phyloP scores from a whole-genome alignment of 768 basidiomycete species.

The Suillus decipiens region DNA sequence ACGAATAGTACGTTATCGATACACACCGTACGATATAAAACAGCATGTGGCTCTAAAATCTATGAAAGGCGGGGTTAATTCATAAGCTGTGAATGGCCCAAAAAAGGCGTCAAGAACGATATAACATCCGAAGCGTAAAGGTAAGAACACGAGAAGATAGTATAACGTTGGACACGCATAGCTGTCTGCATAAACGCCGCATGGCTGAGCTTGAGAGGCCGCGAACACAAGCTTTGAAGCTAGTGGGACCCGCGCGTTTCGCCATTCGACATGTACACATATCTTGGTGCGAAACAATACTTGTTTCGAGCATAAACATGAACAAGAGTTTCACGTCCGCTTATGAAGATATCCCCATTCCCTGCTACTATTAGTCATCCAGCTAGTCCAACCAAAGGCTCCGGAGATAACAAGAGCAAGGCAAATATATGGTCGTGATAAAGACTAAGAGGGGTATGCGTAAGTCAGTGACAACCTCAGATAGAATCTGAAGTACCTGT shows the following conservation, averaged over 20 bases:
- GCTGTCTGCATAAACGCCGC: neutral
- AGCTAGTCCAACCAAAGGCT: constrained; percentile 24
- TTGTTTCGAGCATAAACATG: neutral
- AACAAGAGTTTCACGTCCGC: neutral
- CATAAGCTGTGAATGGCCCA: too few species aligned
- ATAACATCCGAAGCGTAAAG: neutral
- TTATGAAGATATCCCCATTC: neutral
- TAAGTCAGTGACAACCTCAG: neutral
- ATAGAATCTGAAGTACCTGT: constrained; percentile 19
- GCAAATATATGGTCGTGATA: constrained; percentile 14
- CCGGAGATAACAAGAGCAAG: constrained; percentile 22
- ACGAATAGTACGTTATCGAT: neutral
- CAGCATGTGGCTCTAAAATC: neutral
- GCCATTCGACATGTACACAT: neutral
- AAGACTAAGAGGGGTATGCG: neutral
- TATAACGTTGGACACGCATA: neutral
- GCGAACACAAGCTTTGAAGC: neutral
- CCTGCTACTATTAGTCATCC: neutral
- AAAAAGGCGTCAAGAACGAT: neutral
- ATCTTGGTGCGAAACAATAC: neutral
- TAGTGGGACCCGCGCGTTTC: too few species aligned
- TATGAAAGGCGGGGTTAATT: neutral
- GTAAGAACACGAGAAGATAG: neutral
- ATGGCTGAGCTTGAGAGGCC: too few species aligned
- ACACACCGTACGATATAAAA: neutral